Percentiles rank a stretch among this genome's conserved stretches.
phyloP scores from a whole-genome alignment of 2,329 filamentous ascomycete species.

The Trichoderma guizhouense region DNA sequence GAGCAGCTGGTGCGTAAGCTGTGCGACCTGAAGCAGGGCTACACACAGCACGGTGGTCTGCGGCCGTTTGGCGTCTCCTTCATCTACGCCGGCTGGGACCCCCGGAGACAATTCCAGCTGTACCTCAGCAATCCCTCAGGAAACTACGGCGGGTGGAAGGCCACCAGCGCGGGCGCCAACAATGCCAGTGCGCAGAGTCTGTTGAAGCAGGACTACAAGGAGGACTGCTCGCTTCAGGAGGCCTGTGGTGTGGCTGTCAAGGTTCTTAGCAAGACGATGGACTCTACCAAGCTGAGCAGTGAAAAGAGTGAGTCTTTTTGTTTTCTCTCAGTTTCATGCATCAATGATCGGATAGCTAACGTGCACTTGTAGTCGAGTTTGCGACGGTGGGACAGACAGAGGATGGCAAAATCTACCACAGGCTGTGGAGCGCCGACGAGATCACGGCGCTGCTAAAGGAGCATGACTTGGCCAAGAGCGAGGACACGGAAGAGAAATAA shows the following conservation, averaged over 20 bases:
- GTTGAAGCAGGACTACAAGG: constrained; percentile 99
- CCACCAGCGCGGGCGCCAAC: constrained; percentile 95
- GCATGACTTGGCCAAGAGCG: constrained; percentile 88
- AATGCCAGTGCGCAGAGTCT: constrained; percentile 96
- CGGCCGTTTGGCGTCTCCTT: constrained; percentile 98
- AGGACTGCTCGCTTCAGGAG: constrained; percentile 93
- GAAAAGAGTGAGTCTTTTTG: constrained; percentile 81
- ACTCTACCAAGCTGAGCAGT: constrained; percentile 96
- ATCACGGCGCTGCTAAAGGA: constrained; percentile 92
- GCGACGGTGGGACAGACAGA: constrained; percentile 95
- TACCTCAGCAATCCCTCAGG: constrained; percentile 98
- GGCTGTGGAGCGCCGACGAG: constrained; percentile 94
- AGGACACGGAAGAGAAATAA: constrained; percentile 67
- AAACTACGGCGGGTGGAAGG: constrained; percentile 99
- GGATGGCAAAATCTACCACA: constrained; percentile 95
- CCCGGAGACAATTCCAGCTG: constrained; percentile 93
- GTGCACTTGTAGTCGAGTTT: constrained; percentile 72
- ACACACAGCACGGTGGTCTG: constrained; percentile 97
- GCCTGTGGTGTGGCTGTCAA: constrained; percentile 97
- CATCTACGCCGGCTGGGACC: constrained; percentile 98
- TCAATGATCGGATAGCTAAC: constrained; percentile 21
- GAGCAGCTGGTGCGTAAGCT: constrained; percentile 95
- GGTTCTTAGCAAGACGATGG: constrained; percentile 99
- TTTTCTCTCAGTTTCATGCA: neutral
- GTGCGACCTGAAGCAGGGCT: constrained; percentile 98